These are phyloP conservation scores for Elsinoe australis DNA, from an alignment of 2,329 filamentous ascomycete genomes.

Conservation along the genomic window DNA sequence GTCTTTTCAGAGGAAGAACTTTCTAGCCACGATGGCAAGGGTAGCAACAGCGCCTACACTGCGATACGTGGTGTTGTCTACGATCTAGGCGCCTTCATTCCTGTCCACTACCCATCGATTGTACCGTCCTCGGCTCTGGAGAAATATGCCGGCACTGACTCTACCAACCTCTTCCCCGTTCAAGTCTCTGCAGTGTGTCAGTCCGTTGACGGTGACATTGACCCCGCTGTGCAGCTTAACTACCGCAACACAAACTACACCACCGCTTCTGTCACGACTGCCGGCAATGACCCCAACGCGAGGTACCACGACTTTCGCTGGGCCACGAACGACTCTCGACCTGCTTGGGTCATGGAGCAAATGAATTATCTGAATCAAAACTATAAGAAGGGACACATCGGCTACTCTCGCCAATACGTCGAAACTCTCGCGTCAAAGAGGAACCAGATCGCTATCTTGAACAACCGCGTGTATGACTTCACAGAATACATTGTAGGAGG, in stretches of 20 bases:
- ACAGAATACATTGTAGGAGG: constrained; percentile 75
- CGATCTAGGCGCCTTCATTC: constrained; percentile 65
- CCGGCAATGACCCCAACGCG: constrained; percentile 61
- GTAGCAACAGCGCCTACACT: constrained; percentile 57
- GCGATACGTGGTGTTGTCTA: constrained; percentile 87
- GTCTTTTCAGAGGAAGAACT: constrained; percentile 78
- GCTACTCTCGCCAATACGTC: constrained; percentile 73
- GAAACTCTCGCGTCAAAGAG: constrained; percentile 58
- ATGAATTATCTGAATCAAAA: constrained; percentile 68
- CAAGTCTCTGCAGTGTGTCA: constrained; percentile 89
- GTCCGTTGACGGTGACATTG: constrained; percentile 58
- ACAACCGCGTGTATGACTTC: constrained; percentile 78
- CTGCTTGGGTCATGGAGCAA: constrained; percentile 88
- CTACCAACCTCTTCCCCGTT: constrained; percentile 83
- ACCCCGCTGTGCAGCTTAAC: constrained; percentile 71
- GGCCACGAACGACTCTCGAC: constrained; percentile 70
- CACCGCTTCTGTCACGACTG: constrained; percentile 58
- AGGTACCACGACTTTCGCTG: constrained; percentile 89
- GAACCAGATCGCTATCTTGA: constrained; percentile 68
- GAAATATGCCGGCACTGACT: constrained; percentile 79
- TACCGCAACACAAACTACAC: constrained; percentile 72
- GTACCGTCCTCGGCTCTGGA: constrained; percentile 55
- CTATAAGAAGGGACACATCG: constrained; percentile 81
- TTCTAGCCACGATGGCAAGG: constrained; percentile 63
- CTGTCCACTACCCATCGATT: constrained; percentile 68